phyloP scores from a whole-genome alignment of 257 asterid genomes.

The Solanum paucissectum region DNA sequence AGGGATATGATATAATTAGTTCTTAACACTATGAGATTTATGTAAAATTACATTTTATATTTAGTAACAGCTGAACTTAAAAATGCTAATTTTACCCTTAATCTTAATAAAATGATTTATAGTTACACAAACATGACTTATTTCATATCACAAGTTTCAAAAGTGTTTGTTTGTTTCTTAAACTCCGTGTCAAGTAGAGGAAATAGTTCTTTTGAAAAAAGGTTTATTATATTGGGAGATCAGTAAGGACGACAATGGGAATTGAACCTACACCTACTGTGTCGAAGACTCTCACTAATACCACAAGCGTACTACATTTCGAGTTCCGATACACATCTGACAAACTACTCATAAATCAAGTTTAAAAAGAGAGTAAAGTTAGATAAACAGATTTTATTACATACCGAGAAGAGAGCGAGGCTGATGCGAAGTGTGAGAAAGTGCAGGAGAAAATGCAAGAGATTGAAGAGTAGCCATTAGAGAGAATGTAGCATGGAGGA shows the following conservation, averaged over 20 bases:
- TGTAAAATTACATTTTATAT: no score
- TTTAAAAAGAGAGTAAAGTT: neutral
- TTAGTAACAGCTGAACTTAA: no score
- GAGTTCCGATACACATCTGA: neutral
- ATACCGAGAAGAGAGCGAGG: conserved; percentile 47
- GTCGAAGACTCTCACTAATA: neutral
- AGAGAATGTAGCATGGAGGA: neutral
- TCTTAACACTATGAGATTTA: no score
- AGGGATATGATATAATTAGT: neutral
- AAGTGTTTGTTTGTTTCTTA: neutral
- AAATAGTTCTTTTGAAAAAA: neutral
- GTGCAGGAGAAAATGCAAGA: conserved; percentile 40
- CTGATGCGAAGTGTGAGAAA: conserved; percentile 35
- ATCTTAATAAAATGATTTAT: neutral
- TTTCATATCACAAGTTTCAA: neutral
- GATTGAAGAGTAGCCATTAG: conserved; percentile 64
- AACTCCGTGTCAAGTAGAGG: rapidly evolving
- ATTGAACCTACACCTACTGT: neutral
- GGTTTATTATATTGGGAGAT: neutral
- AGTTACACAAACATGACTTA: neutral
- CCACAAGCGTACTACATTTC: neutral
- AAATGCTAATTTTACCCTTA: no score
- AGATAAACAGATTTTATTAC: neutral
- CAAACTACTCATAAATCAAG: neutral
- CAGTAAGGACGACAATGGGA: neutral